Conservation (phyloP, 129 eudicot genomes). For the Chrysanthemum makinoi region DNA sequence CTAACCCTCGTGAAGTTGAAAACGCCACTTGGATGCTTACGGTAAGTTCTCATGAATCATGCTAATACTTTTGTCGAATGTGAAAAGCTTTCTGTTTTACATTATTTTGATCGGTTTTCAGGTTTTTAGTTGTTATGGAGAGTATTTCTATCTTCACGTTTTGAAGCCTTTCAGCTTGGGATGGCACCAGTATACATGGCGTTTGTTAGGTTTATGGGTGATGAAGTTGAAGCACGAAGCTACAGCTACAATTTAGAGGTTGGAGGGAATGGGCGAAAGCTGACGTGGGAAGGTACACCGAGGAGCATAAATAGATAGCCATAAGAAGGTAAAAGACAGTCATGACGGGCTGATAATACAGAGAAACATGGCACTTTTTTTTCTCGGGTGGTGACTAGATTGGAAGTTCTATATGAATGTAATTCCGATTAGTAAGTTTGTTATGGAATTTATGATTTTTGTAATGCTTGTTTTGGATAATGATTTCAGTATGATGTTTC, state of each 20-base stretch:
- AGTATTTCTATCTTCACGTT: slow-evolving; percentile 76
- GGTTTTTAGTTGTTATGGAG: slow-evolving; percentile 76
- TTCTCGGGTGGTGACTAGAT: slow-evolving; percentile 78
- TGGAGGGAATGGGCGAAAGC: slow-evolving; percentile 74
- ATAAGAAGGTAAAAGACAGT: slow-evolving; percentile 72
- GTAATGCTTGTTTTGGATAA: too few species aligned
- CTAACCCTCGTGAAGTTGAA: slow-evolving; percentile 84
- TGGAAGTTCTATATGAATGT: too few species aligned
- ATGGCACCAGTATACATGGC: slow-evolving; percentile 79
- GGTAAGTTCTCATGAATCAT: slow-evolving; percentile 35
- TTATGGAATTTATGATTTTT: too few species aligned
- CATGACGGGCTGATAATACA: slow-evolving; percentile 73
- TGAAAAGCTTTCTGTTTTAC: neutral
- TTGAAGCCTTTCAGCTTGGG: slow-evolving; percentile 73
- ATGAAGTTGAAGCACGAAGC: slow-evolving; percentile 59
- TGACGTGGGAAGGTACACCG: slow-evolving; percentile 73
- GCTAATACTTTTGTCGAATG: neutral
- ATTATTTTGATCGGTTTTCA: neutral
- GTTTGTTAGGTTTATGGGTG: slow-evolving; percentile 74
- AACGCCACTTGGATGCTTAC: slow-evolving; percentile 88
- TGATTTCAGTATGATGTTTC: too few species aligned
- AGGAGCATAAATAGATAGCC: slow-evolving; percentile 71
- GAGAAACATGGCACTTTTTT: slow-evolving; percentile 66
- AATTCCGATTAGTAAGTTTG: too few species aligned
- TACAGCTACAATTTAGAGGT: slow-evolving; percentile 75